Evolutionary conservation across 176 grass and related monocot species (phyloP).

Genomic region (Alopecurus myosuroides): DNA sequence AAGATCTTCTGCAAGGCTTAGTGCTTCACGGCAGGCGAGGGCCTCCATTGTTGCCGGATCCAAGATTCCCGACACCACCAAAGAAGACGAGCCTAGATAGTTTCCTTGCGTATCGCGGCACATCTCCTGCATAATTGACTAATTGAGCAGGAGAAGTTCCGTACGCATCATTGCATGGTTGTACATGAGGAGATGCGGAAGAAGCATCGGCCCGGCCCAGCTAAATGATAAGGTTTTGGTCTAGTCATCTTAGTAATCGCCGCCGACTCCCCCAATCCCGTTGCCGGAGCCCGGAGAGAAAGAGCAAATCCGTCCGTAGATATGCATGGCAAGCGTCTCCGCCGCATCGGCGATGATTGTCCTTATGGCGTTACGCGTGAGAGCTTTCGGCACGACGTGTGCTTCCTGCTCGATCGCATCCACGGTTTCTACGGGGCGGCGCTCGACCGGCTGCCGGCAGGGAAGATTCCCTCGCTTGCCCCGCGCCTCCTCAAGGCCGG

Average conservation of each 20-base stretch:
- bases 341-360: not conserved
- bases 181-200: too few relatives aligned
- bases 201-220: too few relatives aligned
- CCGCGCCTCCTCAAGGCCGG: not conserved
- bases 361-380: not conserved
- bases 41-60: too few relatives aligned
- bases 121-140: too few relatives aligned
- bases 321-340: not conserved
- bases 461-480: not conserved
- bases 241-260: too few relatives aligned
- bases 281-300: not conserved
- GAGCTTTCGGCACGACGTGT: not conserved
- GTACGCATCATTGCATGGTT: too few relatives aligned
- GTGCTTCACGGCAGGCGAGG: too few relatives aligned
- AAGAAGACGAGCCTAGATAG: too few relatives aligned
- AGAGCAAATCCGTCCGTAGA: not conserved
- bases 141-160: too few relatives aligned
- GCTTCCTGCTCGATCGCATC: not conserved
- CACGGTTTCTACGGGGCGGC: not conserved
- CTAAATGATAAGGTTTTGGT: not conserved
- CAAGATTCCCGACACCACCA: too few relatives aligned
- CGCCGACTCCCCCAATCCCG: not conserved
- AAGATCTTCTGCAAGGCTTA: too few relatives aligned
- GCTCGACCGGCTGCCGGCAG: not conserved
- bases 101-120: too few relatives aligned